Evolutionary conservation across 805 yeast species (phyloP), one percentile per base, ranked within the genome.

Genomic region (Metschnikowia arizonensis): DNA sequence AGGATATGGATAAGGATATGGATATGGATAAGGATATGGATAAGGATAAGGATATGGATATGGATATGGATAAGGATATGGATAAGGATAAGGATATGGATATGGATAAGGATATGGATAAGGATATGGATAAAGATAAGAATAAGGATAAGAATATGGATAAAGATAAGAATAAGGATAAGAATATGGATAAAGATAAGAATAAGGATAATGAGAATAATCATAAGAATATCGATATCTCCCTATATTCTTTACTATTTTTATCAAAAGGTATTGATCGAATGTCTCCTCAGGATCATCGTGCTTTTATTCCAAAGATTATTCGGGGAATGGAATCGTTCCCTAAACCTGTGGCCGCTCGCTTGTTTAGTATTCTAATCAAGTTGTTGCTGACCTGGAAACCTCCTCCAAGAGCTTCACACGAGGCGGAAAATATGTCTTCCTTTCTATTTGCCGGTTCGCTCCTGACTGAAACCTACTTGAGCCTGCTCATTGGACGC

Each of bases 251-350:
- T 17, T 66, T 88, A 45, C 57, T 86, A 33, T 83, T 87, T 50
- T 69, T 83, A 0, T 77, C 90, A 1, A 81, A 78, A 60, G 91
- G 87, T 7, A 59, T 87, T 12, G 83, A 81, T 32, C 65, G 91
- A 42, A 53, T 84, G 42, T 33, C 60, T 1, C 46, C 49, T 1
- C 60, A 58, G 3, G 77, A 68, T 4, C 68, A 73, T 44, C 56
- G 53, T 1, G 58, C 53, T 3, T 57, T 83, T 30, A 56, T 83
- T 0, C 83, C 87, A 0, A 46, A 60, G 3, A 61, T 82, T 0
- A 59, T 81, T 17, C 60, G 66, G 1, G 75, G 74, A 0, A 78
- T 87, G 2, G 64, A 78, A 1, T 28, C 39, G 0, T 65, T 63
- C 30, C 60, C 74, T 1, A 10, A 35, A 0, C 48, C 55, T 3